Evolutionary conservation across 2,329 filamentous ascomycete genomes (phyloP), one percentile per base, ranked within the genome.

Genomic region (Cryoendolithus antarcticus): DNA sequence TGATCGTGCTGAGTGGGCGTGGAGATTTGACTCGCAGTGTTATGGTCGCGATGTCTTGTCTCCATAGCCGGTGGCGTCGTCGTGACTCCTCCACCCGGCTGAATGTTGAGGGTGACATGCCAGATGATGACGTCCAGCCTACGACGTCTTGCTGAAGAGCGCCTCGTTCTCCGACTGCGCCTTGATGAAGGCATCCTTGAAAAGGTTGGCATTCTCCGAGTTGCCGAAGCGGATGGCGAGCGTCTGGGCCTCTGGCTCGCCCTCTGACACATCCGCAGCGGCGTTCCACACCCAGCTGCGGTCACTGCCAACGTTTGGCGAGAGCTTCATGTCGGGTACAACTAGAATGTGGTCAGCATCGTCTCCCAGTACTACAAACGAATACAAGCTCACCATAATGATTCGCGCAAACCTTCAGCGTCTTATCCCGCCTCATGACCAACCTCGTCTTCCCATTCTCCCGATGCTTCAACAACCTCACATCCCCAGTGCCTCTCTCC

Each of bases 281-380:
- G 88, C 89, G 60, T 94, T 96, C 91, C 91, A 98, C 52, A 98
- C 91, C 91, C 91, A 98, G 70, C 83, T 93, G 64, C 91, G 83
- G 72, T 98, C 91, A 57, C 85, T 93, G 58, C 91, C 91, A 52
- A 96, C 88, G 63, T 98, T 98, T 66, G 91, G 86, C 46, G 84
- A 89, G 48, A 98, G 81, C 73, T 94, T 95, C 89, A 98, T 96
- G 67, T 95, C 89, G 47, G 89, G 89, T 45, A 93, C 86, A 59
- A 98, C 88, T 93, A 39, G 30, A 41, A 13, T 36, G 3, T 4
- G 19, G 34, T 52, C 42, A 51, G 47, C 34, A 44, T 56, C 38
- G 24, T 37, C 32, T 13, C 15, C 32, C 29, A n/a, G 2, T 33
- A 19, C 6, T 27, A 2, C 3, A 28, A 29, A 35, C 36, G 7